Conservation (phyloP, 176 grass and related monocot genomes). For the Puya raimondii region DNA sequence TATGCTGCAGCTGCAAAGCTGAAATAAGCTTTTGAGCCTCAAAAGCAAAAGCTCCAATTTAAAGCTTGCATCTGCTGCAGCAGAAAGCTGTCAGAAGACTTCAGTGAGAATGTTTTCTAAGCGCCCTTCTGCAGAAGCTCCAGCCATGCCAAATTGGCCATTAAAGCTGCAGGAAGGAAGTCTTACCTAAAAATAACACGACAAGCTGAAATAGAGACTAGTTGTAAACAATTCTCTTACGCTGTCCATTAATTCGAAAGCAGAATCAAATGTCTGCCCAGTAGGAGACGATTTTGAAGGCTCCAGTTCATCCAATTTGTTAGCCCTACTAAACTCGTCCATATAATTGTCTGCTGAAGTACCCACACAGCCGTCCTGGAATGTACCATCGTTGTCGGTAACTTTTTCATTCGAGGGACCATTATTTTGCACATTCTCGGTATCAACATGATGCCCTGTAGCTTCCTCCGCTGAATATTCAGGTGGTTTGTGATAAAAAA, state of each 20-base stretch:
- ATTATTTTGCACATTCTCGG: constrained; percentile 11
- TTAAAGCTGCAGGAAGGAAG: not conserved
- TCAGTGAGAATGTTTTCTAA: too few species aligned
- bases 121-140: too few species aligned
- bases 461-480: constrained; percentile 5
- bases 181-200: not conserved
- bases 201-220: not conserved
- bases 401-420: constrained; percentile 5
- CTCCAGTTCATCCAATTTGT: constrained; percentile 24
- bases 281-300: not conserved
- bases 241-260: constrained; percentile 26
- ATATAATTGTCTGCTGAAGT: constrained; percentile 2
- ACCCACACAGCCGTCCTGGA: constrained; percentile 14
- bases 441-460: constrained; percentile 1
- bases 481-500: constrained; percentile 4
- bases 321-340: not conserved
- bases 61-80: too few species aligned
- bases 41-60: too few species aligned
- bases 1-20: too few species aligned
- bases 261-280: constrained; percentile 16
- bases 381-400: constrained; percentile 11
- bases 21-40: too few species aligned
- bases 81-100: too few species aligned
- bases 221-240: constrained; percentile 19
- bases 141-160: not conserved